Percentiles rank a stretch among this genome's conserved stretches.
Conservation (phyloP, 106 monocot species). For the Triglochin maritima region DNA sequence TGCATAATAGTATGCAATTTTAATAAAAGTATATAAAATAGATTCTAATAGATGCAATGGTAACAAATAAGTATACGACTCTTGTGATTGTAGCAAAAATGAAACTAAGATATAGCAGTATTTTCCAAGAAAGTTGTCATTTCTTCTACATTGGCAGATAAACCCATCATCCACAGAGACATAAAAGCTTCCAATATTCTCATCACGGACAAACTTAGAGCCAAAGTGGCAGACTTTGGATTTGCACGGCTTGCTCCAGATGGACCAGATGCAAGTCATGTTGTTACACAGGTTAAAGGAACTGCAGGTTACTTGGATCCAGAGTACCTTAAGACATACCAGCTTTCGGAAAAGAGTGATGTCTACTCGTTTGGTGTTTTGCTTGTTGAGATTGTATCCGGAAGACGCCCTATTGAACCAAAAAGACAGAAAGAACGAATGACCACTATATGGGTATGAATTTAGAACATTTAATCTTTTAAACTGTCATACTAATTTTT, state of each 20-base stretch:
- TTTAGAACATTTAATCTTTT: not conserved
- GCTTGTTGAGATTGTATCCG: conserved; percentile 66
- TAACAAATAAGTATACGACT: too few species aligned
- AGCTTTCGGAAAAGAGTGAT: conserved; percentile 72
- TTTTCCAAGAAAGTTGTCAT: too few species aligned
- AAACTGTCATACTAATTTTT: too few species aligned
- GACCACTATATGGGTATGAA: conserved; percentile 49
- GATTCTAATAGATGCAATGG: too few species aligned
- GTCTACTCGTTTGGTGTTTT: conserved; percentile 81
- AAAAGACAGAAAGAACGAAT: conserved; percentile 36
- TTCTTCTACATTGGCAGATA: conserved; percentile 22
- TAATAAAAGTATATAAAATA: too few species aligned
- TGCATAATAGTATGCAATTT: too few species aligned
- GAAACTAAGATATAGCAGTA: too few species aligned
- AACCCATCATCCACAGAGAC: conserved; percentile 79
- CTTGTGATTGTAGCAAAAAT: too few species aligned
- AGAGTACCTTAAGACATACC: conserved; percentile 62
- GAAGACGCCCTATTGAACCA: conserved; percentile 59
- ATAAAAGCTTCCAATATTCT: conserved; percentile 73
- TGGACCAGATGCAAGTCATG: conserved; percentile 49
- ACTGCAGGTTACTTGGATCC: conserved; percentile 70
- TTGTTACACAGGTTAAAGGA: conserved; percentile 75
- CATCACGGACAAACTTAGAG: conserved; percentile 48
- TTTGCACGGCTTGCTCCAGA: conserved; percentile 51
- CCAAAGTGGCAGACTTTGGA: conserved; percentile 73